phyloP scores from a whole-genome alignment of 2,329 filamentous ascomycete genomes.

The Cercospora sesami region DNA sequence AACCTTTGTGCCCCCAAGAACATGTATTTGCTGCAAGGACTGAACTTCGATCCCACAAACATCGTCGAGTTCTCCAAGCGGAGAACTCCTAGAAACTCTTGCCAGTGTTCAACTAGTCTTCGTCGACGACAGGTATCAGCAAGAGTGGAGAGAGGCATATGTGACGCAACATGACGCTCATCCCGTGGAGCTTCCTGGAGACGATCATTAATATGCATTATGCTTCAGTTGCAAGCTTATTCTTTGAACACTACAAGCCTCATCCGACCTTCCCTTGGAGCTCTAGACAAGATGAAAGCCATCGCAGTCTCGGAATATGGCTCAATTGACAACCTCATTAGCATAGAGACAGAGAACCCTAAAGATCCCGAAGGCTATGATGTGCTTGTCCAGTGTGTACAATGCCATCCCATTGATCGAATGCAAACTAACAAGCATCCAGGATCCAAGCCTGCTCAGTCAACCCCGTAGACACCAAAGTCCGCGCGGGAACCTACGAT shows the following conservation, averaged over 20 bases:
- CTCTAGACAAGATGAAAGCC: constrained; percentile 34
- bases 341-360: constrained; percentile 38
- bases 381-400: constrained; percentile 39
- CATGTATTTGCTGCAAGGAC: not conserved
- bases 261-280: not conserved
- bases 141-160: not conserved
- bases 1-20: not conserved
- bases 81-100: not conserved
- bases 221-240: not conserved
- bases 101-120: not conserved
- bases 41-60: not conserved
- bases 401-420: not conserved
- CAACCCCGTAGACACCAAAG: constrained; percentile 46
- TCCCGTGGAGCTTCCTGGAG: not conserved
- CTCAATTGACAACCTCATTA: constrained; percentile 32
- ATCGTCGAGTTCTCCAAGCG: not conserved
- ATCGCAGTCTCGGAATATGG: constrained; percentile 38
- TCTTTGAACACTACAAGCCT: not conserved
- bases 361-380: constrained; percentile 37
- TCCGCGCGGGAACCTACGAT: constrained; percentile 39
- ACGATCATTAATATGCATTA: not conserved
- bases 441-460: constrained; percentile 44
- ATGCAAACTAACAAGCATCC: constrained; percentile 4
- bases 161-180: constrained; percentile 2
- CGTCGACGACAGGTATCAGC: not conserved